phyloP scores from a whole-genome alignment of 345 rosid genomes.

The Populus tremula region DNA sequence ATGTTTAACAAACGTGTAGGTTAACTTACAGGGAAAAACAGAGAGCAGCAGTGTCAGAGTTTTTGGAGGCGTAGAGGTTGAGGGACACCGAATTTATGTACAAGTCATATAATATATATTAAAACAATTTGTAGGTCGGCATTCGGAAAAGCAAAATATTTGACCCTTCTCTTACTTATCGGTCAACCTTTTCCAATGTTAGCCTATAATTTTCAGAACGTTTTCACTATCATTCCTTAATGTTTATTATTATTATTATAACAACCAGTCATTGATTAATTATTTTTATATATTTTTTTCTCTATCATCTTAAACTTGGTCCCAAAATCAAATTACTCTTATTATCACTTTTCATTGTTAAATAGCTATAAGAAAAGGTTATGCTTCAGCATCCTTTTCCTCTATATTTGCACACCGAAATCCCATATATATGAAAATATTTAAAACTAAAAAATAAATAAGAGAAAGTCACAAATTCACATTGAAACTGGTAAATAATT shows the following conservation, averaged over 20 bases:
- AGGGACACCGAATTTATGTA: too few species aligned
- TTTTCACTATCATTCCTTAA: too few species aligned
- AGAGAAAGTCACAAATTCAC: background rate
- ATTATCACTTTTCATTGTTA: background rate
- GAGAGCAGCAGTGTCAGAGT: background rate
- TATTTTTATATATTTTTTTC: background rate
- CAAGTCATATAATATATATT: too few species aligned
- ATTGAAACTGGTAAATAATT: background rate
- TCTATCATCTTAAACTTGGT: background rate
- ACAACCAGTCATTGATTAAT: background rate
- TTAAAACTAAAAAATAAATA: background rate
- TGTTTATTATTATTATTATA: background rate
- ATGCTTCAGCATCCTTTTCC: background rate
- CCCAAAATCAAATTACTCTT: background rate
- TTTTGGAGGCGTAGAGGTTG: too few species aligned
- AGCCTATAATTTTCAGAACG: too few species aligned
- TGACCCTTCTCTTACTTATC: too few species aligned
- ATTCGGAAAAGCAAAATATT: too few species aligned
- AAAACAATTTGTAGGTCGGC: too few species aligned
- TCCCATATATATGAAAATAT: background rate
- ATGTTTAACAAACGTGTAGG: background rate
- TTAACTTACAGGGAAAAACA: background rate
- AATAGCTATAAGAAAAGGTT: background rate
- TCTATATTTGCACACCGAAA: background rate
- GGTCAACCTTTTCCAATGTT: too few species aligned